A percentile compares a stretch with the other conserved stretches of the same genome.
Conservation (phyloP, 2,329 filamentous ascomycete genomes). For the Fusarium hainanense region DNA sequence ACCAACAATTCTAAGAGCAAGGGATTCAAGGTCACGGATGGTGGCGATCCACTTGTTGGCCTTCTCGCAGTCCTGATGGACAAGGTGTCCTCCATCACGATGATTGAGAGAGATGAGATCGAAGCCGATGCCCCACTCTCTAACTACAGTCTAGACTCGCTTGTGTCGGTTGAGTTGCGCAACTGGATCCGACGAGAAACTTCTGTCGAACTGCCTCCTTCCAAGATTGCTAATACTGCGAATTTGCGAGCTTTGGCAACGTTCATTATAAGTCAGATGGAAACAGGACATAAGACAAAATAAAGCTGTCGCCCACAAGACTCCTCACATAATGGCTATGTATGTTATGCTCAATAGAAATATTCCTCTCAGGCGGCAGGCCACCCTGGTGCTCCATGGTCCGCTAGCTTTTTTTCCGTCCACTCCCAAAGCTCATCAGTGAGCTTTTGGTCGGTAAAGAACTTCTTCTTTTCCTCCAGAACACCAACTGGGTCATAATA, state of each 20-base stretch:
- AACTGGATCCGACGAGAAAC: conserved; percentile 20
- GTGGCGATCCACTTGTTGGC: background rate
- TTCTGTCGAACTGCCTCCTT: background rate
- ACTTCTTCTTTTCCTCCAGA: background rate
- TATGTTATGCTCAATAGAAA: background rate
- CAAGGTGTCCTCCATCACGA: conserved; percentile 27
- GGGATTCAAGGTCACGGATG: background rate
- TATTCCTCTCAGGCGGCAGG: background rate
- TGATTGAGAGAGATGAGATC: conserved; percentile 8
- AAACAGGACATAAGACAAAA: background rate
- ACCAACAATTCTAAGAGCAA: background rate
- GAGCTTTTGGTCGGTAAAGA: background rate
- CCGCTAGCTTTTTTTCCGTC: background rate
- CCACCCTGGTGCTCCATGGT: background rate
- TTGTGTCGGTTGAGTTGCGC: conserved; percentile 25
- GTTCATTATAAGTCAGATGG: background rate
- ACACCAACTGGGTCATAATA: conserved; percentile 4
- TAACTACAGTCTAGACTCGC: conserved; percentile 19
- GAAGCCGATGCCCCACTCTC: background rate
- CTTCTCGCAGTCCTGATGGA: background rate
- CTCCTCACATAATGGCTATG: background rate
- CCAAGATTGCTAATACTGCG: background rate
- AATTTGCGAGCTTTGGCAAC: background rate
- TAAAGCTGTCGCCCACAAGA: background rate
- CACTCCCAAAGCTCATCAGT: background rate